phyloP scores from a whole-genome alignment of 2,329 filamentous ascomycete species.

The Aspergillus japonicus region DNA sequence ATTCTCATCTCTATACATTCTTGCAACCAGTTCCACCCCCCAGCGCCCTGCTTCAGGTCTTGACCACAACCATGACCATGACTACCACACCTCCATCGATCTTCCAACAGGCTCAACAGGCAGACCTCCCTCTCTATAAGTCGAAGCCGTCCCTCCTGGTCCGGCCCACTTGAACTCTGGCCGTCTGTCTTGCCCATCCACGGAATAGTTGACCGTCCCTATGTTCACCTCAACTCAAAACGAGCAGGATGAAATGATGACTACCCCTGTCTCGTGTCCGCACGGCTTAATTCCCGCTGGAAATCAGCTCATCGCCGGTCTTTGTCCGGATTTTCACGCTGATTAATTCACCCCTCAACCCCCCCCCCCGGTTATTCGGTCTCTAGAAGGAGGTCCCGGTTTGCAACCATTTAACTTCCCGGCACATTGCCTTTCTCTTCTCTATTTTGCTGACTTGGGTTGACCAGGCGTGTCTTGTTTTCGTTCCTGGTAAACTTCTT shows the following conservation, averaged over 20 bases:
- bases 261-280: conserved; percentile 8
- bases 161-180: conserved; percentile 6
- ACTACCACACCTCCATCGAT: background rate
- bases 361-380: background rate
- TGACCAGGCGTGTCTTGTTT: background rate
- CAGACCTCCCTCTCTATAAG: background rate
- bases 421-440: background rate
- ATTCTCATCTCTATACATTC: no score
- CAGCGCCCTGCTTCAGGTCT: no score
- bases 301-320: conserved; percentile 2
- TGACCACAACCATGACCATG: background rate
- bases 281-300: background rate
- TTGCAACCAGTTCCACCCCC: no score
- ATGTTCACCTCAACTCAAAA: conserved; percentile 8
- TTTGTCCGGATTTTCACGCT: conserved; percentile 3
- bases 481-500: background rate
- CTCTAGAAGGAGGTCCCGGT: background rate
- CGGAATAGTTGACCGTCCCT: conserved; percentile 4
- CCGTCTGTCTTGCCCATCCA: conserved; percentile 6
- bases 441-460: background rate
- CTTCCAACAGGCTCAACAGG: background rate
- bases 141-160: conserved; percentile 1
- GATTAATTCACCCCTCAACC: conserved; percentile 10
- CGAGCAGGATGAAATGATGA: conserved; percentile 2
- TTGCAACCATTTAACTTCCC: background rate